A percentile compares a stretch with the other conserved stretches of the same genome.
Conservation (phyloP, 495 filamentous ascomycete genomes). For the Chlorociboria aeruginascens region DNA sequence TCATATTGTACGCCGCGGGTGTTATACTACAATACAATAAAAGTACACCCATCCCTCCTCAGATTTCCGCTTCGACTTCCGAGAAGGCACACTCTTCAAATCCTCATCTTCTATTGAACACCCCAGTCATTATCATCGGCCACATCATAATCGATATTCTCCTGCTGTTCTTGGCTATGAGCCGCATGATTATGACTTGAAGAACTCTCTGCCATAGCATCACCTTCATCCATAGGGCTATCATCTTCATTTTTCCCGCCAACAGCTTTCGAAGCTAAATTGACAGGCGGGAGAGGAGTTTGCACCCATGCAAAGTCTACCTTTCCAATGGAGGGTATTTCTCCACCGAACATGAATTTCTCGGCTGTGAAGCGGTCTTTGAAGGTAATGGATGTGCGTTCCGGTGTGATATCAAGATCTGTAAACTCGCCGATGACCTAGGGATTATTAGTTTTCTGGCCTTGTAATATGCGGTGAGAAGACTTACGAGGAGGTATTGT, state of each 20-base stretch:
- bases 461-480: not conserved
- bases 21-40: no score
- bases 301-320: slow-evolving; percentile 65
- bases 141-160: slow-evolving; percentile 32
- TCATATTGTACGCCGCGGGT: no score
- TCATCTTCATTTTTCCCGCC: slow-evolving; percentile 6
- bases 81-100: no score
- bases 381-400: slow-evolving; percentile 58
- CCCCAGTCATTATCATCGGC: slow-evolving; percentile 30
- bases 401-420: slow-evolving; percentile 54
- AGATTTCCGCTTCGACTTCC: no score
- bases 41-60: no score
- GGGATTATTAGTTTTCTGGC: slow-evolving; percentile 14
- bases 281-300: slow-evolving; percentile 30
- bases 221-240: slow-evolving; percentile 15
- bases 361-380: slow-evolving; percentile 86
- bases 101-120: not conserved
- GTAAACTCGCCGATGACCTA: slow-evolving; percentile 79
- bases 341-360: slow-evolving; percentile 61
- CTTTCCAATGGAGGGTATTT: slow-evolving; percentile 64
- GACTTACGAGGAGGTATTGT: slow-evolving; percentile 74
- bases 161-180: slow-evolving; percentile 10
- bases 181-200: slow-evolving; percentile 6
- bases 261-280: not conserved
- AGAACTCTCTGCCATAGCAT: slow-evolving; percentile 19